Evolutionary conservation across 192 early-diverging fungal genomes (phyloP), one percentile per base, ranked within the genome.

Genomic region (Entomortierella lignicola): DNA sequence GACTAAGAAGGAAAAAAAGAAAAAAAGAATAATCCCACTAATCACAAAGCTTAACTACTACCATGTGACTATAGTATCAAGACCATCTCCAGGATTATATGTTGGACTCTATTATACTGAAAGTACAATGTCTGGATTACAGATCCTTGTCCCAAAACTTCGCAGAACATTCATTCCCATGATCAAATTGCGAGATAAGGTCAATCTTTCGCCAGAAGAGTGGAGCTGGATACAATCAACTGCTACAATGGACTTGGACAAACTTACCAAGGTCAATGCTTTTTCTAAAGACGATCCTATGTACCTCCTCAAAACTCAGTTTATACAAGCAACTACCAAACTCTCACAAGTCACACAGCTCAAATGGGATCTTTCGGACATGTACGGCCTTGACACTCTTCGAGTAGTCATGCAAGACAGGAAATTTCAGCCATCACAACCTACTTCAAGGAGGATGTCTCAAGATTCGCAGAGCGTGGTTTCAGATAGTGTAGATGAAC

Each of bases 21-120:
- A n/a, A n/a, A n/a, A n/a, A n/a, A n/a, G n/a, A n/a, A n/a, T n/a
- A n/a, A n/a, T n/a, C n/a, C n/a, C n/a, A n/a, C n/a, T n/a, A n/a
- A n/a, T n/a, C n/a, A n/a, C n/a, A n/a, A n/a, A n/a, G n/a, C n/a
- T n/a, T n/a, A n/a, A n/a, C n/a, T n/a, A n/a, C n/a, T n/a, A 41
- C 31, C 17, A n/a, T n/a, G 39, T 51, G 34, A 63, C 51, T 20
- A 18, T 70, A 70, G 72, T 81, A 43, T 63, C 83, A 23, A 81
- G 71, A n/a, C 68, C 75, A 39, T 72, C 80, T 1, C 66, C 83
- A 25, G 85, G 85, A 3, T 66, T 86, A 4, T 86, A 86, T 48
- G 52, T 86, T 34, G 85, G 83, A 43, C 41, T 86, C n/a, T 83
- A 84, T 52, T 81, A 86, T 47, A 79, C 81, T 0, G 83, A 86